These are phyloP conservation scores for Oldenlandia corymbosa DNA, from an alignment of 257 asterid genomes.

Conservation along the genomic window DNA sequence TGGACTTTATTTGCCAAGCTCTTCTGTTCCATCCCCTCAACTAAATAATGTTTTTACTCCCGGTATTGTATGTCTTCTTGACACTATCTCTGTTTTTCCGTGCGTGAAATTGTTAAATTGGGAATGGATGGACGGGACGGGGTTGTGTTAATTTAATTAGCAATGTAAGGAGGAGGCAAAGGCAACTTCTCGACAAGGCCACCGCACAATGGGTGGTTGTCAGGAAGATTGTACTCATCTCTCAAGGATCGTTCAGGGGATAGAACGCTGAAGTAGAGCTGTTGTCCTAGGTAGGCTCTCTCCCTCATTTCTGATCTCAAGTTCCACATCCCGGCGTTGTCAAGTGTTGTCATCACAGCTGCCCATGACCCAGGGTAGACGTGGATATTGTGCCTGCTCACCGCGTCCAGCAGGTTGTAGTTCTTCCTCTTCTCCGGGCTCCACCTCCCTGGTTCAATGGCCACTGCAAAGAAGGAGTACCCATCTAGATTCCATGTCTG, in stretches of 20 bases:
- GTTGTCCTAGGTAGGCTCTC: slow-evolving; percentile 48
- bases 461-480: slow-evolving; percentile 43
- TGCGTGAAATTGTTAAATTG: too few relatives aligned
- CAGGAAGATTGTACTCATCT: slow-evolving; percentile 50
- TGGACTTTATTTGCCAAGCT: not conserved
- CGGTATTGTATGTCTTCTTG: not conserved
- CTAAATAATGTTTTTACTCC: not conserved
- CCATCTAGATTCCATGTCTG: slow-evolving; percentile 49
- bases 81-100: not conserved
- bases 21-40: slow-evolving; percentile 9
- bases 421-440: slow-evolving; percentile 44
- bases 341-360: slow-evolving; percentile 45
- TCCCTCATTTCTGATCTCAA: slow-evolving; percentile 48
- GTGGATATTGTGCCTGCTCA: slow-evolving; percentile 44
- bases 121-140: too few relatives aligned
- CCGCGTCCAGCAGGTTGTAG: slow-evolving; percentile 47
- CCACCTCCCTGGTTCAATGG: slow-evolving; percentile 46
- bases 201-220: slow-evolving; percentile 37
- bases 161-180: slow-evolving; percentile 27
- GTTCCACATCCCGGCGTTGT: slow-evolving; percentile 65
- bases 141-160: too few relatives aligned
- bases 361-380: slow-evolving; percentile 60
- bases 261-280: slow-evolving; percentile 37
- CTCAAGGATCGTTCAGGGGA: slow-evolving; percentile 41
- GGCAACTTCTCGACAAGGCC: slow-evolving; percentile 31